phyloP scores from a whole-genome alignment of 352 stramenopile genomes.

The Globisporangium heterothallicum region DNA sequence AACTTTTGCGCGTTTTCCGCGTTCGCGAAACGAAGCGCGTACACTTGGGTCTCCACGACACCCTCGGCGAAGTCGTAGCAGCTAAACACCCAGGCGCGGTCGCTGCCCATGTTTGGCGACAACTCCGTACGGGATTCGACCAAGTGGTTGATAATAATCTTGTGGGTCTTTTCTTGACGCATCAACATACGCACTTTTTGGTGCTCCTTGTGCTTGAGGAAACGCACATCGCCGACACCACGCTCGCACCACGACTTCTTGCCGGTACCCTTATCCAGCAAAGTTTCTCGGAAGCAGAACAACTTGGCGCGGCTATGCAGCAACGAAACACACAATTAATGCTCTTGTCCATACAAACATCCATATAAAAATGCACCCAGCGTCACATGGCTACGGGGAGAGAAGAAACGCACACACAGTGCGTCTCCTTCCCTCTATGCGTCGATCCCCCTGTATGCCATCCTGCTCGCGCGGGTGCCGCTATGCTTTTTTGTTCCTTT shows the following conservation, averaged over 20 bases:
- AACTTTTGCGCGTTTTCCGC: conserved; percentile 95
- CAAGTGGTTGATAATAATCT: conserved; percentile 98
- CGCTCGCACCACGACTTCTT: conserved; percentile 98
- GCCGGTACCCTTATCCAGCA: conserved; percentile 96
- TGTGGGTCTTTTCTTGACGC: conserved; percentile 99
- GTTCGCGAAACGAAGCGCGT: conserved; percentile 93
- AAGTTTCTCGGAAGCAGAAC: conserved; percentile 95
- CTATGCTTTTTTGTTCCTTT: too few relatives aligned
- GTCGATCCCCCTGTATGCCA: too few relatives aligned
- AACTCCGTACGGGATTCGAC: conserved; percentile 95
- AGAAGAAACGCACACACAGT: too few relatives aligned
- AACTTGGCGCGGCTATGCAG: conserved; percentile 90
- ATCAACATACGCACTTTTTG: conserved; percentile 95
- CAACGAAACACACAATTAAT: conserved; percentile 5
- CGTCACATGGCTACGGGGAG: too few relatives aligned
- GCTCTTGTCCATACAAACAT: neutral
- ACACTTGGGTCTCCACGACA: conserved; percentile 87
- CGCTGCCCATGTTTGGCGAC: conserved; percentile 93
- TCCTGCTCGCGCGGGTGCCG: too few relatives aligned
- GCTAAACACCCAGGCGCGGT: conserved; percentile 97
- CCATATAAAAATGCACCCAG: neutral
- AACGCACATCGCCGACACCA: conserved; percentile 94
- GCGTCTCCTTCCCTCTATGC: too few relatives aligned
- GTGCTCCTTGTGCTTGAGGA: conserved; percentile 96
- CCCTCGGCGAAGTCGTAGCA: conserved; percentile 98